Evolutionary conservation across 23 red algal genomes (phyloP).

Genomic region (Gracilaria domingensis): DNA sequence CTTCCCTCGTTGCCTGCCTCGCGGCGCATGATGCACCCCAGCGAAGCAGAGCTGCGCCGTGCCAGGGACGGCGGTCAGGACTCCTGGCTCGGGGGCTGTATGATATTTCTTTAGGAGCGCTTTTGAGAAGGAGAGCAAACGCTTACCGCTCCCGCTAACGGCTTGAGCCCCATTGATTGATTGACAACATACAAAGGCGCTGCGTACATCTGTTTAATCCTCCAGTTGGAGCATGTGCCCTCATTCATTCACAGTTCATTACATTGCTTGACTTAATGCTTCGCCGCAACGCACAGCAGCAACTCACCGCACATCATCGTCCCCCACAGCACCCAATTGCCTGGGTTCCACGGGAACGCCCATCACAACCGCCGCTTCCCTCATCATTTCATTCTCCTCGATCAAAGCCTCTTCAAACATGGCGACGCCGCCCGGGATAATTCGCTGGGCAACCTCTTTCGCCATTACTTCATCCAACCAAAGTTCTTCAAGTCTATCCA

Average conservation of each 20-base stretch:
- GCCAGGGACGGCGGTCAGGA: no score
- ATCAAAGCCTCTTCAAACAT: slow-evolving; percentile 52
- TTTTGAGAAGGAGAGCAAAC: no score
- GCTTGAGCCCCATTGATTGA: no score
- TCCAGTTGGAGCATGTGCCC: no score
- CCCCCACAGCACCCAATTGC: not conserved
- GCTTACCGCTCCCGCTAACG: no score
- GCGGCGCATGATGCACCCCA: no score
- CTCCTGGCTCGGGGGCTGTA: no score
- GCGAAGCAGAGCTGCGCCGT: no score
- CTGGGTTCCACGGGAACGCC: slow-evolving; percentile 39
- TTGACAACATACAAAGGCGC: not conserved
- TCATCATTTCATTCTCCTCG: slow-evolving; percentile 46
- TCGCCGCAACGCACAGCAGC: not conserved
- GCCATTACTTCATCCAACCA: slow-evolving; percentile 64
- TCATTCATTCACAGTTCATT: no score
- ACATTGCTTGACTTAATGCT: not conserved
- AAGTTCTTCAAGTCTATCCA: slow-evolving; percentile 69
- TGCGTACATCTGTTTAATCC: no score
- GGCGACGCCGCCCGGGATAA: slow-evolving; percentile 31
- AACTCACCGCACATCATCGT: not conserved
- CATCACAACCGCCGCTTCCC: slow-evolving; percentile 18
- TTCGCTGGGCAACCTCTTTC: slow-evolving; percentile 23
- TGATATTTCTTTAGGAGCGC: no score
- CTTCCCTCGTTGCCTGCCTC: not conserved